phyloP scores from a whole-genome alignment of 2,329 filamentous ascomycete species.

The Emergomyces africanus region DNA sequence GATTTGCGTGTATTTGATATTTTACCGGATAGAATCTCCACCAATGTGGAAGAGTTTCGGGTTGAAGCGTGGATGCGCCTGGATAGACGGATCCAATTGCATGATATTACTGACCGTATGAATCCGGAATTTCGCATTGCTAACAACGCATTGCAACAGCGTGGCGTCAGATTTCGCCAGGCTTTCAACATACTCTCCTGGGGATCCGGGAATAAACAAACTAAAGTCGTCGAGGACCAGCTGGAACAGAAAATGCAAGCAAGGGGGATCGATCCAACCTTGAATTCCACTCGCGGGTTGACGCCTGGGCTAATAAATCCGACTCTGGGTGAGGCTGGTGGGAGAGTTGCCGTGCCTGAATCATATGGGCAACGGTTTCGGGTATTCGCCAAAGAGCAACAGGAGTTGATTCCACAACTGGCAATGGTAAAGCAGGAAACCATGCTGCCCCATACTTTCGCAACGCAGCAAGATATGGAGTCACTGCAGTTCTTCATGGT shows the following conservation, averaged over 20 bases:
- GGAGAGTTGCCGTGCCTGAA: slow-evolving; percentile 7
- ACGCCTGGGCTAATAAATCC: slow-evolving; percentile 11
- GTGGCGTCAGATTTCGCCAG: slow-evolving; percentile 16
- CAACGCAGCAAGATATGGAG: not conserved
- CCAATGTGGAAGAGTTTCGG: slow-evolving; percentile 19
- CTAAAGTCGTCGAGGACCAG: slow-evolving; percentile 7
- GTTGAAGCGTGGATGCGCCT: slow-evolving; percentile 22
- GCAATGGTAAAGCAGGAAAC: not conserved
- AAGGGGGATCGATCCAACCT: slow-evolving; percentile 2
- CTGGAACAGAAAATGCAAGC: slow-evolving; percentile 2
- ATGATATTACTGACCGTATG: slow-evolving; percentile 20
- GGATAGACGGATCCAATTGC: slow-evolving; percentile 16
- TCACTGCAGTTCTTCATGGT: not conserved
- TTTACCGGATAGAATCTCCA: slow-evolving; percentile 19
- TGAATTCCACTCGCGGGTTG: slow-evolving; percentile 12
- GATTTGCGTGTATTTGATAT: slow-evolving; percentile 13
- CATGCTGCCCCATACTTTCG: not conserved
- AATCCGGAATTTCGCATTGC: slow-evolving; percentile 10
- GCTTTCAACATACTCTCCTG: slow-evolving; percentile 17
- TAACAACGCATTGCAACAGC: slow-evolving; percentile 19
- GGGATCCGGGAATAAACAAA: slow-evolving; percentile 16
- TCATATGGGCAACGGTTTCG: not conserved
- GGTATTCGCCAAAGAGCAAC: not conserved
- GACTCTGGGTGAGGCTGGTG: slow-evolving; percentile 5
- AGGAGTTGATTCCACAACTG: not conserved